These are phyloP conservation scores for Phytopythium ostracodes DNA, from an alignment of 352 stramenopile genomes.

Conservation along the genomic window DNA sequence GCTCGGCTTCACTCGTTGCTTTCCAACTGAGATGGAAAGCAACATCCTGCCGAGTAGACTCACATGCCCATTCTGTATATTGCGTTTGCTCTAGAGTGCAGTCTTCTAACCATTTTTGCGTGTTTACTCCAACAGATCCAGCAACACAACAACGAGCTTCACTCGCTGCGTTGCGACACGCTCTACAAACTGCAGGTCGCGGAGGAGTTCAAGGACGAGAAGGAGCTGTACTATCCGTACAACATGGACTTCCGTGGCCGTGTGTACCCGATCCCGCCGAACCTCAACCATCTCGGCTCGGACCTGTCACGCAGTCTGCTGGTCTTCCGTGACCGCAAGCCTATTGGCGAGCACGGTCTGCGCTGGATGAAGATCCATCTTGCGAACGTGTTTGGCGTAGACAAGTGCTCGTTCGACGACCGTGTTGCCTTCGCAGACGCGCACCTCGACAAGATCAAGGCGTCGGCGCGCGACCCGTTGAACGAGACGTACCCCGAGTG, in stretches of 20 bases:
- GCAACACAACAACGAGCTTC: slow-evolving; percentile 85
- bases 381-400: slow-evolving; percentile 83
- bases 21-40: neutral
- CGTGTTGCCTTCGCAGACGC: slow-evolving; percentile 93
- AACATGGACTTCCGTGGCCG: slow-evolving; percentile 99
- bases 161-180: slow-evolving; percentile 94
- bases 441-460: slow-evolving; percentile 93
- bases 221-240: slow-evolving; percentile 98
- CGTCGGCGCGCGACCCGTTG: slow-evolving; percentile 89
- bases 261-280: slow-evolving; percentile 97
- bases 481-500: slow-evolving; percentile 42
- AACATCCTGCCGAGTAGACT: neutral
- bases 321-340: slow-evolving; percentile 94
- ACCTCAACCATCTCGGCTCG: slow-evolving; percentile 98
- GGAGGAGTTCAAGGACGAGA: slow-evolving; percentile 94
- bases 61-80: neutral
- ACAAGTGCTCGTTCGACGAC: slow-evolving; percentile 97
- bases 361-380: slow-evolving; percentile 99
- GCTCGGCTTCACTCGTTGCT: slow-evolving; percentile 1
- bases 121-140: slow-evolving; percentile 45
- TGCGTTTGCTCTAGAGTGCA: neutral
- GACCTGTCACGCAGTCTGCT: slow-evolving; percentile 98
- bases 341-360: slow-evolving; percentile 92
- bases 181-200: slow-evolving; percentile 96
- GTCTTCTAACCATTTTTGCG: slow-evolving; percentile 6